Base-by-base conservation (phyloP, 257 asterid genomes). In the Capsicum rhomboideum region DNA sequence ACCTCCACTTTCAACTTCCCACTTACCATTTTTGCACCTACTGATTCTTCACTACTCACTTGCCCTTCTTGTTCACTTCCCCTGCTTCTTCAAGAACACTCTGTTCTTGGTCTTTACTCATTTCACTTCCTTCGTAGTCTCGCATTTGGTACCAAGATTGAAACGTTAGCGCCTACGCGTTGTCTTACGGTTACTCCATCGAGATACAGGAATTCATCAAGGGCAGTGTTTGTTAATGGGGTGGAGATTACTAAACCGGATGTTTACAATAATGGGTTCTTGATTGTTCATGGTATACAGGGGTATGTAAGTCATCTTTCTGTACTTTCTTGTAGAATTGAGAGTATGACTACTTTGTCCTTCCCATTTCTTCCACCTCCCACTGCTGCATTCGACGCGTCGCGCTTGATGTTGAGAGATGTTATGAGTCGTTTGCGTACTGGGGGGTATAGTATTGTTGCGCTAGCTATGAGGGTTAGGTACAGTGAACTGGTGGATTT, bases 51-150 rank as follows among this genome's bases (percentile, higher is more conserved):
- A 26, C 89, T 95, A 84, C 88, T 87, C 78, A 92, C 97, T 0
- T 95, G 99, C 87, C 96, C 95, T 11, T 83, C 94, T 16, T 94
- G 98, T 80, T 93, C 94, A 80, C 29, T 86, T 69, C 88, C 97
- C 18, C 90, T 88, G 61, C 94, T 95, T 82, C 95, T 95, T 68
- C 92, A 63, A 83, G 98, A 95, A 84, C 97, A 92, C 91, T 82
- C 95, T 16, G 64, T 93, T 66, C 89, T 82, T 18, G 98, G 97
- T 31, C 95, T 92, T 86, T 95, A 95, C 91, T 80, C 94, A 2
- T 63, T 90, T 88, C 89, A 87, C 17, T 89, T 87, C 91, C 95
- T 95, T 37, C 92, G 89, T 29, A 72, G 81, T 10, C 72, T 92
- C 58, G 87, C 96, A 42, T 92, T 93, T 85, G 99, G 93, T 78